Evolutionary conservation across 2,329 filamentous ascomycete species (phyloP), one percentile per base, ranked within the genome.

Genomic region (Capronia epimyces): DNA sequence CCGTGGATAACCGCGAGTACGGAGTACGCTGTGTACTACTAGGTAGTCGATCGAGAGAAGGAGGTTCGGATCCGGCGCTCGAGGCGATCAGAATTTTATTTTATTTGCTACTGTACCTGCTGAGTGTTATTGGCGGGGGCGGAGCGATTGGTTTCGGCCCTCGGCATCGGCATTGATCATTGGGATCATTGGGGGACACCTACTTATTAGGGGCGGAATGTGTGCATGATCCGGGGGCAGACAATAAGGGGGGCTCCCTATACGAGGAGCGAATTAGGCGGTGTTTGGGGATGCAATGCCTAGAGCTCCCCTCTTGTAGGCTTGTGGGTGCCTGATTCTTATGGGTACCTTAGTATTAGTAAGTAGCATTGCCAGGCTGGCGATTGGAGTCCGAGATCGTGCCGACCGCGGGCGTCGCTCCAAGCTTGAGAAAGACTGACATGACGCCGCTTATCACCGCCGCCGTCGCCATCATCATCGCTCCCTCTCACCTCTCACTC

Each of bases 1-100:
- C 42, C 42, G 42, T 31, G 24, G 31, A 32, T 44, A 44, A 25
- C 42, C 42, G 42, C 15, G 6, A n/a, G n/a, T n/a, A n/a, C n/a
- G n/a, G n/a, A n/a, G n/a, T n/a, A n/a, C n/a, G n/a, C n/a, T n/a
- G n/a, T n/a, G n/a, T n/a, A n/a, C n/a, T n/a, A n/a, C n/a, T n/a
- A n/a, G n/a, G n/a, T n/a, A n/a, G n/a, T n/a, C n/a, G n/a, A n/a
- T n/a, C n/a, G n/a, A n/a, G n/a, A n/a, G n/a, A n/a, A n/a, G n/a
- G n/a, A 20, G 8, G 8, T 34, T 34, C 31, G 31, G 31, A 34
- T 34, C 31, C 31, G 31, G n/a, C 31, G 31, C 31, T 16, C n/a
- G 6, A 32, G 29, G 29, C 36, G 4, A 40, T 20, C 21, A 37
- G 9, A 40, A 9, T 40, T 40, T n/a, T n/a, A n/a, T n/a, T n/a